These are phyloP conservation scores for Colletotrichum salicis DNA, from an alignment of 2,329 filamentous ascomycete genomes.

Conservation along the genomic window DNA sequence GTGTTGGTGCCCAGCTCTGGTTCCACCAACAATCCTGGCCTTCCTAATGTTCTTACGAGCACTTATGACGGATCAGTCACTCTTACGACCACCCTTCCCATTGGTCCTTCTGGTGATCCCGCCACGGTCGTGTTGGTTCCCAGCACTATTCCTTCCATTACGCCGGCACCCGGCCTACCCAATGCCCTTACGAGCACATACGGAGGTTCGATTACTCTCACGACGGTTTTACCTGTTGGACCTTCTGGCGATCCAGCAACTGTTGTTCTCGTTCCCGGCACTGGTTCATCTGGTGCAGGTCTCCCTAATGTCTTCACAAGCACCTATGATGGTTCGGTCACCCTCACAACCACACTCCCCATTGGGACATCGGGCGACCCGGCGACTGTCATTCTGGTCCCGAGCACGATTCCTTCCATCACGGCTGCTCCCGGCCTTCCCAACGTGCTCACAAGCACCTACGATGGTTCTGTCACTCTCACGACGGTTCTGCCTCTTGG, in stretches of 20 bases:
- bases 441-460: neutral
- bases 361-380: neutral
- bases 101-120: neutral
- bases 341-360: neutral
- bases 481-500: neutral
- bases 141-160: neutral
- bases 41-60: neutral
- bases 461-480: neutral
- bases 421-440: neutral
- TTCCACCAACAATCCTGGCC: neutral
- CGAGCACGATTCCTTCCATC: neutral
- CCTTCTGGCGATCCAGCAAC: neutral
- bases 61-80: slow-evolving; percentile 12
- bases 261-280: neutral
- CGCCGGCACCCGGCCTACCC: neutral
- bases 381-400: neutral
- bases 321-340: slow-evolving; percentile 10
- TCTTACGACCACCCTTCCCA: neutral
- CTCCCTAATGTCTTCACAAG: neutral
- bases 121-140: neutral
- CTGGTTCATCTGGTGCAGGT: neutral
- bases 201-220: neutral
- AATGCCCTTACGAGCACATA: neutral
- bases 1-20: neutral
- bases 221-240: neutral